Evolutionary conservation across 1,284 basidiomycete genomes (phyloP).

Genomic region (Cystobasidiaceae sp.): DNA sequence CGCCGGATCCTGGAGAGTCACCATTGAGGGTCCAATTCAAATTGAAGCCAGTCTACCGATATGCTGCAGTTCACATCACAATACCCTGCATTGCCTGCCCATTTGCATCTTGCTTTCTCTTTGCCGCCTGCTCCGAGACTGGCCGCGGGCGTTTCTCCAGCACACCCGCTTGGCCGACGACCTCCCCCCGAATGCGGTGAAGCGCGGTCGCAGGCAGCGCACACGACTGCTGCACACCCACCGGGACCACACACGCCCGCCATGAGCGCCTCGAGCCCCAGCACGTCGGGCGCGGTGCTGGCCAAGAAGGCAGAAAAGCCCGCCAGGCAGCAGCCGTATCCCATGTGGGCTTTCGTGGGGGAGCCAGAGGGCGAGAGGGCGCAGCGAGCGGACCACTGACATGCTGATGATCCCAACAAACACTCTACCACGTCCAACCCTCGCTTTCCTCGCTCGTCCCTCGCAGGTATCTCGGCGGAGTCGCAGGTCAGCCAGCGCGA

Average conservation of each 20-base stretch:
- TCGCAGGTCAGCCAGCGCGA: conserved; percentile 8
- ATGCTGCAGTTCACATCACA: no score
- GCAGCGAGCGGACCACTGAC: not conserved
- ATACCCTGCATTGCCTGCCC: no score
- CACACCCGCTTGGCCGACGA: no score
- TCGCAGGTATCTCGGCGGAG: conserved; percentile 22
- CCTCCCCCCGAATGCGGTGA: conserved; percentile 14
- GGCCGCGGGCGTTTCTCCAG: no score
- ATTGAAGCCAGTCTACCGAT: no score
- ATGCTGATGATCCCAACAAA: not conserved
- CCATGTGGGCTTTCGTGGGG: conserved; percentile 1
- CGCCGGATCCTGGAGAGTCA: conserved; percentile 74
- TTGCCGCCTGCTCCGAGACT: no score
- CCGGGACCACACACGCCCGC: not conserved
- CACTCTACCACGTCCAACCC: not conserved
- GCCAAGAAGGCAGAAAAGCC: not conserved
- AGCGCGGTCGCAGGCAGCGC: not conserved
- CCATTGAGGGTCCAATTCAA: conserved; percentile 51
- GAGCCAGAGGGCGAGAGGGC: not conserved
- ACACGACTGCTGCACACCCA: no score
- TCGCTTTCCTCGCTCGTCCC: no score
- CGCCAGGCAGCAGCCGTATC: conserved; percentile 21
- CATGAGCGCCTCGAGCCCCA: conserved; percentile 22
- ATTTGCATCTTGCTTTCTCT: no score
- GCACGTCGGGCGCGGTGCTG: conserved; percentile 5